These are phyloP conservation scores for Babesia sp. DNA, from an alignment of 169 alveolate species.

Conservation along the genomic window DNA sequence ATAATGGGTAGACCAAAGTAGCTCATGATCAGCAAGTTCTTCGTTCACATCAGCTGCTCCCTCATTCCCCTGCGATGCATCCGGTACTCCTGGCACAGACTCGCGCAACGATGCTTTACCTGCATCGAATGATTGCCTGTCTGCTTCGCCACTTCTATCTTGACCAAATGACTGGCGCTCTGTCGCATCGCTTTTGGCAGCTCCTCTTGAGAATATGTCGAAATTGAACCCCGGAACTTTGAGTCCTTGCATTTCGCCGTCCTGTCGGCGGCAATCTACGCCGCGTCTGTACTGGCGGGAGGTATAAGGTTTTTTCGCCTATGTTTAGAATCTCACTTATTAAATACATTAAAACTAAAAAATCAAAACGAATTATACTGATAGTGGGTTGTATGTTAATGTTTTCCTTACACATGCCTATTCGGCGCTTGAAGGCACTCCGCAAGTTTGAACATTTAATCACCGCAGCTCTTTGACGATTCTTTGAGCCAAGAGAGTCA, in stretches of 20 bases:
- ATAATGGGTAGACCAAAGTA: conserved; percentile 71
- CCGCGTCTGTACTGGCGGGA: conserved; percentile 1
- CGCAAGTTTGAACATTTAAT: background rate
- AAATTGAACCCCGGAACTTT: conserved; percentile 32
- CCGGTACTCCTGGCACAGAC: background rate
- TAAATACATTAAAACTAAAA: background rate
- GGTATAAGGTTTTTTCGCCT: background rate
- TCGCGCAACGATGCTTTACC: background rate
- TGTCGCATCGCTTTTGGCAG: conserved; percentile 1
- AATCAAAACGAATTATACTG: background rate
- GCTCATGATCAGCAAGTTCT: conserved; percentile 65
- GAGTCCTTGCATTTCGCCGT: conserved; percentile 5
- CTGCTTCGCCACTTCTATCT: background rate
- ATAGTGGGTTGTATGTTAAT: background rate
- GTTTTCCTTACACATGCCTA: conserved; percentile 16
- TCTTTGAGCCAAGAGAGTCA: conserved; percentile 12
- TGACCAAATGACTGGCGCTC: conserved; percentile 4
- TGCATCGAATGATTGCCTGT: conserved; percentile 1
- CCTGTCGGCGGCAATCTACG: background rate
- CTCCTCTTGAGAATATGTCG: conserved; percentile 3
- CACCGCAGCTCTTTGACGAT: background rate
- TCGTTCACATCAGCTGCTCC: conserved; percentile 38
- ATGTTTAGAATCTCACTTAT: background rate
- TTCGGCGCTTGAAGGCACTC: conserved; percentile 34
- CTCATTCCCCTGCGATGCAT: background rate